Base-by-base conservation (phyloP, 73 alveolate species). In the Paramecium octaurelia region DNA sequence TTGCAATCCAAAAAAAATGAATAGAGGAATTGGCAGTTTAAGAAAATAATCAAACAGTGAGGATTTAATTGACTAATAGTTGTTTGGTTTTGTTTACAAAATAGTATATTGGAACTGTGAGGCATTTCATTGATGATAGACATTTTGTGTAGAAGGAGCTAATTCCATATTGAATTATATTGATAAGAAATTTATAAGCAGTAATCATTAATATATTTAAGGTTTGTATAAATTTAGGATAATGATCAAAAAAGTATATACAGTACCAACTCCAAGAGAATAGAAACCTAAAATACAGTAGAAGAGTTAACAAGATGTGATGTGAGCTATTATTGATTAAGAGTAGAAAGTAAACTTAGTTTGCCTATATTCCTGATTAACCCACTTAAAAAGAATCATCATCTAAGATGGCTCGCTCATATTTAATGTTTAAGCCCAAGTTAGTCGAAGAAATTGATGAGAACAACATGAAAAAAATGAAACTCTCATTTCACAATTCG, bases 351-450 rank as follows among this genome's bases (percentile, higher is more conserved):
- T 34, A 27, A 64, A 64, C 46, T 10, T 64, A 27, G 27, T 64
- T 64, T 64, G 84, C 84, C 29, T 64, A 64, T 34, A 64, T 64
- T 23, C 84, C 84, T 64, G 84, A 64, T 34, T 31, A 24, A 34
- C 31, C 50, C 6, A 64, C 84, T 64, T 64, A 64, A 64, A 64
- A 64, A 64, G 84, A 64, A 12, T 9, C 24, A 34, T 9, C 29
- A 64, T 64, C 42, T 2, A 11, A 64, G 48, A 64, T 34, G 46
- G 84, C 84, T 27, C 84, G 84, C 12, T 60, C 88, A 9, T 75
- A 75, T 38, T 38, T 75, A 42, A 75, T 75, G 88, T 38, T 75
- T 20, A 21, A 75, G n/a, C 88, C 88, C 10, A 75, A 75, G 59
- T 24, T 75, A 35, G 20, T 75, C 0, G 88, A 75, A 75, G 88